Percentiles rank a stretch among this genome's conserved stretches.
Evolutionary conservation across 257 asterid genomes (phyloP).

Genomic region (Nicotiana benthamiana): DNA sequence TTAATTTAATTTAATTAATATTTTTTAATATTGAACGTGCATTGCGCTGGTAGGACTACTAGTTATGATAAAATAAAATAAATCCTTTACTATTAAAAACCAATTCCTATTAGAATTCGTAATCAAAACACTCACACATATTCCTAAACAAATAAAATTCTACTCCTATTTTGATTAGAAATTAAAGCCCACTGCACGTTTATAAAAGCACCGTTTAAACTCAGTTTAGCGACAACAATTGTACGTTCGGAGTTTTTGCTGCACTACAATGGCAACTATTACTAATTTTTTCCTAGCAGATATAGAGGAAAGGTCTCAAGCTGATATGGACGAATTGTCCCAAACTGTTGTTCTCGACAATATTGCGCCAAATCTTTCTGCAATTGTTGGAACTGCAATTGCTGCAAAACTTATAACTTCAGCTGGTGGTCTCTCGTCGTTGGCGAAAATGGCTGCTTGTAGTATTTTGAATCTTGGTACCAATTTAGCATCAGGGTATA

Average conservation of each 20-base stretch:
- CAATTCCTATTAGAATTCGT: not conserved
- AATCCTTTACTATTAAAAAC: not conserved
- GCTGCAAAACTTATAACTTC: constrained; percentile 92
- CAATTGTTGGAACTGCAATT: constrained; percentile 87
- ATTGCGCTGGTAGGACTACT: no score
- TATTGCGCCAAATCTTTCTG: constrained; percentile 90
- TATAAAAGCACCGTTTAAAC: not conserved
- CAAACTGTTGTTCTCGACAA: not conserved
- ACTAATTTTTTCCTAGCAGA: constrained; percentile 23
- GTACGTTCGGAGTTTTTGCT: no score
- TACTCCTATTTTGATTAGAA: not conserved
- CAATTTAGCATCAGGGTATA: constrained; percentile 60
- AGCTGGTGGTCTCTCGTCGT: constrained; percentile 79
- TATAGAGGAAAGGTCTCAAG: no score
- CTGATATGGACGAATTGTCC: no score
- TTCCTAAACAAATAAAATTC: not conserved
- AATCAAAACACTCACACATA: not conserved
- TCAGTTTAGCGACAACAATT: not conserved
- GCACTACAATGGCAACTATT: constrained; percentile 53
- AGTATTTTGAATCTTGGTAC: constrained; percentile 88
- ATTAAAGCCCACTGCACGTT: not conserved
- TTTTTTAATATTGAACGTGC: no score
- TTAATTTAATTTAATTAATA: no score
- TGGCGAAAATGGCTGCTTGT: constrained; percentile 91
- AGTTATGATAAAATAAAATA: no score